Conservation (phyloP, 2,329 filamentous ascomycete genomes). For the Penicillium sp. region DNA sequence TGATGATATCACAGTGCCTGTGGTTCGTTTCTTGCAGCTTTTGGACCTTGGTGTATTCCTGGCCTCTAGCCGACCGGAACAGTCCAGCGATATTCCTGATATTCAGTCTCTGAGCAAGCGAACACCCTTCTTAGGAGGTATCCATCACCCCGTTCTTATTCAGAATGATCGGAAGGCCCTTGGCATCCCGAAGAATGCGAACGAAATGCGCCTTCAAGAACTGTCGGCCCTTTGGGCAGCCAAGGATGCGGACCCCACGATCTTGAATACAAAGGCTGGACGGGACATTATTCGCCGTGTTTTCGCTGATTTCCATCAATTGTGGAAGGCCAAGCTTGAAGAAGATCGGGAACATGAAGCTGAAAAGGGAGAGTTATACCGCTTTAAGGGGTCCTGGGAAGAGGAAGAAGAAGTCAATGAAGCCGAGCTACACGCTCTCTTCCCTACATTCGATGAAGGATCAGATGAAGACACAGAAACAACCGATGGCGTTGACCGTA, state of each 20-base stretch:
- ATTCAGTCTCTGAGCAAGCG: conserved; percentile 32
- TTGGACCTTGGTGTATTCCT: conserved; percentile 73
- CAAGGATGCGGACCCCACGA: conserved; percentile 33
- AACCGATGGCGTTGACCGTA: conserved; percentile 22
- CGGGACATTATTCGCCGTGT: conserved; percentile 61
- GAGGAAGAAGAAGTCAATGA: conserved; percentile 72
- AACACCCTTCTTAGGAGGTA: conserved; percentile 42
- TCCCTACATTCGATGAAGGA: conserved; percentile 70
- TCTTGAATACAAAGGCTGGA: conserved; percentile 40
- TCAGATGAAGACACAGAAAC: conserved; percentile 38
- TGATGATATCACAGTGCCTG: conserved; percentile 76
- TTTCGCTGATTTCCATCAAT: conserved; percentile 69
- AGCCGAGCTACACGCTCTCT: conserved; percentile 74
- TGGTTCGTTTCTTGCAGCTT: conserved; percentile 75
- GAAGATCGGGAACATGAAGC: conserved; percentile 73
- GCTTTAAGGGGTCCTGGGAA: conserved; percentile 73
- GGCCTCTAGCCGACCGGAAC: conserved; percentile 33
- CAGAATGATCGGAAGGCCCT: not conserved
- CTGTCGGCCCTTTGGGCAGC: conserved; percentile 35
- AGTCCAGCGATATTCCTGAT: conserved; percentile 16
- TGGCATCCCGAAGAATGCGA: conserved; percentile 24
- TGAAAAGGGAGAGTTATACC: conserved; percentile 73
- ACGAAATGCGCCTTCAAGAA: conserved; percentile 39
- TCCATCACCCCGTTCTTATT: conserved; percentile 21
- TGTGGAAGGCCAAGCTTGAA: conserved; percentile 76